Evolutionary conservation across 306 rosid species (phyloP).

Genomic region (Vigna angularis): DNA sequence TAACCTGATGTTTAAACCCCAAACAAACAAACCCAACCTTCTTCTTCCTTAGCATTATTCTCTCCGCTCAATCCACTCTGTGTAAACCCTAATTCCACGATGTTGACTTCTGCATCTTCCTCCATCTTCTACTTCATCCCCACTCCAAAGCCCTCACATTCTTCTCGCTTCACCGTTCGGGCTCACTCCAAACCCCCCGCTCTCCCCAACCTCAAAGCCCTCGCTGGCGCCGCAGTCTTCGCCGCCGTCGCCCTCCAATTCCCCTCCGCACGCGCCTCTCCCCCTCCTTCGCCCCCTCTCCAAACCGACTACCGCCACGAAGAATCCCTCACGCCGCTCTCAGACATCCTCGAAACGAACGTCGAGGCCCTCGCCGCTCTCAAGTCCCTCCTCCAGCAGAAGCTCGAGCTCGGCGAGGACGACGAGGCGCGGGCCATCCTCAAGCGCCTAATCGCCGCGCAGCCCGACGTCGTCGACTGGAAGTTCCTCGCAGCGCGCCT

Average conservation of each 20-base stretch:
- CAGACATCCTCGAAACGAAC: slow-evolving; percentile 67
- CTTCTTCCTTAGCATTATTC: slow-evolving; percentile 1
- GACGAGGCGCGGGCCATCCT: slow-evolving; percentile 71
- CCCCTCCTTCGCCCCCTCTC: slow-evolving; percentile 36
- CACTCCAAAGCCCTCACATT: slow-evolving; percentile 31
- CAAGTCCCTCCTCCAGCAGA: slow-evolving; percentile 77
- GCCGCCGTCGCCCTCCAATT: slow-evolving; percentile 58
- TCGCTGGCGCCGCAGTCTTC: slow-evolving; percentile 69
- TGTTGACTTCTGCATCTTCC: slow-evolving; percentile 53
- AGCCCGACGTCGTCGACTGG: slow-evolving; percentile 77
- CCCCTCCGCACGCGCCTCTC: slow-evolving; percentile 59
- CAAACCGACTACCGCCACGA: background rate
- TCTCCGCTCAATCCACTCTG: slow-evolving; percentile 13
- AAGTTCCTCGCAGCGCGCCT: slow-evolving; percentile 76
- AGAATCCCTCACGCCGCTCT: slow-evolving; percentile 49
- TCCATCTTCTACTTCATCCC: slow-evolving; percentile 46
- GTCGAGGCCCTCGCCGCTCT: slow-evolving; percentile 67
- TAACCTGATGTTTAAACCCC: background rate
- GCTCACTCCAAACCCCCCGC: slow-evolving; percentile 47
- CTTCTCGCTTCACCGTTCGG: slow-evolving; percentile 46
- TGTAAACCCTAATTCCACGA: slow-evolving; percentile 54
- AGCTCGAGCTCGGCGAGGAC: slow-evolving; percentile 82
- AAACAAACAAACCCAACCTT: no score
- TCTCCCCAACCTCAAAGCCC: slow-evolving; percentile 50
- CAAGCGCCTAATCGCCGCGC: slow-evolving; percentile 59